A percentile compares a stretch with the other conserved stretches of the same genome.
These are phyloP conservation scores for Neofusicoccum kwambonambiense DNA, from an alignment of 2,329 filamentous ascomycete genomes.

Conservation along the genomic window DNA sequence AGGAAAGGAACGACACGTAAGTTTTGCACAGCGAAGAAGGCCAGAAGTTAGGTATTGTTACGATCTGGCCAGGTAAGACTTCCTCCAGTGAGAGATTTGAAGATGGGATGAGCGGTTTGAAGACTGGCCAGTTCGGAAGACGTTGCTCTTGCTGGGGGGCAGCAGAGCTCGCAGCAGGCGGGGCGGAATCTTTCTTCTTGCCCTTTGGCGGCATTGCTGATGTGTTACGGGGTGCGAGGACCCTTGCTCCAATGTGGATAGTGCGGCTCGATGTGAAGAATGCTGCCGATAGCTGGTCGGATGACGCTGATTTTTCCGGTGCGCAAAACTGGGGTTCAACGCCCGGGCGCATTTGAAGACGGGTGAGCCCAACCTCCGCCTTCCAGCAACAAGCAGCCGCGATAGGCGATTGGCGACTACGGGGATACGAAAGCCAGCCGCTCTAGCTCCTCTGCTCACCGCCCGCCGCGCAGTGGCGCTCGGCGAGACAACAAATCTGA, in stretches of 20 bases:
- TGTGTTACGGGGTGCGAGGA: neutral
- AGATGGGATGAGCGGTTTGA: conserved; percentile 67
- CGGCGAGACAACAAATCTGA: conserved; percentile 12
- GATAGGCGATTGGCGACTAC: neutral
- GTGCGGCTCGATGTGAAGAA: neutral
- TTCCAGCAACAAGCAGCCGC: neutral
- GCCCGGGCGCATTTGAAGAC: neutral
- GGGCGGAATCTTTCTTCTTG: conserved; percentile 24
- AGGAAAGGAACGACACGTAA: conserved; percentile 71
- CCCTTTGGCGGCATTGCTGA: conserved; percentile 33
- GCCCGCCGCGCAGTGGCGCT: neutral
- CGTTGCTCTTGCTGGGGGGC: neutral
- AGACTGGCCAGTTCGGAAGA: conserved; percentile 66
- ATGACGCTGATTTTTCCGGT: neutral
- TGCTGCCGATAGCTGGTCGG: conserved; percentile 1
- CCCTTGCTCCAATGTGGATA: too few relatives aligned
- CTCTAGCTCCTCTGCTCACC: neutral
- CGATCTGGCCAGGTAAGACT: conserved; percentile 64
- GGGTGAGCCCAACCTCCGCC: neutral
- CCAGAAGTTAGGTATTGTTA: conserved; percentile 72
- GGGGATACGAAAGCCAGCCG: neutral
- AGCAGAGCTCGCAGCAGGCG: conserved; percentile 12
- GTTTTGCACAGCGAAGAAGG: conserved; percentile 71
- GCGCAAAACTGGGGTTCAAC: neutral
- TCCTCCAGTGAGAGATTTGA: conserved; percentile 61